Conservation (phyloP, 805 yeast species). For the Metschnikowia continentalis region DNA sequence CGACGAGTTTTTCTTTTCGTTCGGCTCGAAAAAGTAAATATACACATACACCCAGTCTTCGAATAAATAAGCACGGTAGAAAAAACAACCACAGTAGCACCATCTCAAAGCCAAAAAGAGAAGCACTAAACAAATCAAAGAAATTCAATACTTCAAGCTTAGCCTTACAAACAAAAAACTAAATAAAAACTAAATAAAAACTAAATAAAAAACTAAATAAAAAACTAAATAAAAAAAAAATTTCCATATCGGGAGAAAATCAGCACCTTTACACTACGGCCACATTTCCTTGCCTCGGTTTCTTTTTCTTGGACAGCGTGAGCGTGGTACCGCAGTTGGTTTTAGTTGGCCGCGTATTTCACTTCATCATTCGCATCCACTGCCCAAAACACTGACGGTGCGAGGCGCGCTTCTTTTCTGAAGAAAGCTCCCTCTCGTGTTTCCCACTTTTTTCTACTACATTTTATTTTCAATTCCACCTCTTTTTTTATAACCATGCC, state of each 20-base stretch:
- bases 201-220: no score
- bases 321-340: background rate
- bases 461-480: background rate
- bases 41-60: background rate
- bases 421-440: background rate
- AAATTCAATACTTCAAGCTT: no score
- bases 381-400: constrained; percentile 3
- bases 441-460: constrained; percentile 1
- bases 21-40: constrained; percentile 4
- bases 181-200: no score
- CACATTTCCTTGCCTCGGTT: no score
- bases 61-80: background rate
- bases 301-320: no score
- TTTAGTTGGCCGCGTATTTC: background rate
- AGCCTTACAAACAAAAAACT: no score
- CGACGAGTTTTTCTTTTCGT: constrained; percentile 13
- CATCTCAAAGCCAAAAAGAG: no score
- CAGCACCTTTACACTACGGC: no score
- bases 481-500: constrained; percentile 6
- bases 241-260: no score
- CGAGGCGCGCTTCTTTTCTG: constrained; percentile 4
- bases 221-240: no score
- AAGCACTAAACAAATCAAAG: no score
- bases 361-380: constrained; percentile 4
- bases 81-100: no score